These are phyloP conservation scores for Trypanosoma theileri DNA, from an alignment of 208 protist species.

Conservation along the genomic window DNA sequence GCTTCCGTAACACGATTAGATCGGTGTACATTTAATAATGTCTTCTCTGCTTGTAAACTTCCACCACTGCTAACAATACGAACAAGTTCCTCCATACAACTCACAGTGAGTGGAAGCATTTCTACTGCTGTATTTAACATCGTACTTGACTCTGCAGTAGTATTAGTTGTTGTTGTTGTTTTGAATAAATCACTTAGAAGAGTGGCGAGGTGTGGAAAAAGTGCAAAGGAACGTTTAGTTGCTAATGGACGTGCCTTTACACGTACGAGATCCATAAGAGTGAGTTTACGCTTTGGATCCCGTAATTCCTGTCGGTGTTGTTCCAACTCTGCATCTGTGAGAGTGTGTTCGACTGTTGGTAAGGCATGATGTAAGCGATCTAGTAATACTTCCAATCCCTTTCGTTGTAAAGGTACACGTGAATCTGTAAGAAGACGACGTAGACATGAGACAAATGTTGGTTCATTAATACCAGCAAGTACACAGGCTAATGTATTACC, in stretches of 20 bases:
- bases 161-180: neutral
- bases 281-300: constrained; percentile 78
- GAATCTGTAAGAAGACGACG: constrained; percentile 65
- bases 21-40: constrained; percentile 78
- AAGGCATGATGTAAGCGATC: constrained; percentile 88
- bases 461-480: constrained; percentile 88
- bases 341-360: constrained; percentile 79
- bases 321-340: constrained; percentile 79
- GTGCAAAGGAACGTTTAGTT: constrained; percentile 79
- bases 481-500: constrained; percentile 91
- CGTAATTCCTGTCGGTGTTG: constrained; percentile 68
- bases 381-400: constrained; percentile 86
- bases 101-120: constrained; percentile 49
- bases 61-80: constrained; percentile 85
- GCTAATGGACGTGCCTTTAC: constrained; percentile 82
- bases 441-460: constrained; percentile 83
- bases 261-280: constrained; percentile 72
- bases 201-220: constrained; percentile 56
- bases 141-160: neutral
- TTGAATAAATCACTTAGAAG: constrained; percentile 32
- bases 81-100: constrained; percentile 80
- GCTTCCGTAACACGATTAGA: constrained; percentile 70
- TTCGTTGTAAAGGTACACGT: constrained; percentile 55
- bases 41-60: constrained; percentile 85
- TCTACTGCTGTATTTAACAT: constrained; percentile 8